Evolutionary conservation across 2,329 filamentous ascomycete genomes (phyloP), one percentile per base, ranked within the genome.

Genomic region (Graphiopsis chlorocephala): DNA sequence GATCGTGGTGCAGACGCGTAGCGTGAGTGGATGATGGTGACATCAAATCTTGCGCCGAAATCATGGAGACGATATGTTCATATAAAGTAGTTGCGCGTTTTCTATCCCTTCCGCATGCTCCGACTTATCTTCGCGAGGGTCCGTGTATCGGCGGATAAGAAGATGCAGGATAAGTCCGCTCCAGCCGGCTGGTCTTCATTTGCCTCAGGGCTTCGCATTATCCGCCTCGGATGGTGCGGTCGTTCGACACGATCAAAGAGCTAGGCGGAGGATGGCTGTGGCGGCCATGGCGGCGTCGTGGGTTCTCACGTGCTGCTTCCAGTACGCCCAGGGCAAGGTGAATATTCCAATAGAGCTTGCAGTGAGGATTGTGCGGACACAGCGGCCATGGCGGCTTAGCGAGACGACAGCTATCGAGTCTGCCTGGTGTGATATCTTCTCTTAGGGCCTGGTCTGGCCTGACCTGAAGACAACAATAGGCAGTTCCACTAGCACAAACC

Each of bases 81-180:
- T 58, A 58, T 58, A 45, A 15, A 58, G 35, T 26, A 58, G 15
- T 58, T 29, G 33, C 25, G 33, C 23, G 56, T 25, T 4, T 12
- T 42, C 6, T 10, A 26, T 26, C 15, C 28, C n/a, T 25, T 38
- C 23, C 35, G 33, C 56, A 25, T 12, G 23, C 56, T 58, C 56
- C 56, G 56, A 58, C 26, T 28, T 58, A 15, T 58, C 56, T 35
- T 58, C 56, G 56, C 26, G 23, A 38, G 25, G 20, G 53, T 23
- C 53, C 53, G 31, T 15, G 7, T 35, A 25, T 56, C n/a, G 53
- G 53, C 29, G 29, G 31, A 12, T 10, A 23, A 33, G 23, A 3
- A 38, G 29, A 17, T 14, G n/a, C 10, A 53, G 11, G n/a, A 25
- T 25, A 20, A 56, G 53, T 31, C 53, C 53, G 53, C 53, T 38